Evolutionary conservation across 768 basidiomycete species (phyloP), one percentile per base, ranked within the genome.

Genomic region (Suillus weaverae): DNA sequence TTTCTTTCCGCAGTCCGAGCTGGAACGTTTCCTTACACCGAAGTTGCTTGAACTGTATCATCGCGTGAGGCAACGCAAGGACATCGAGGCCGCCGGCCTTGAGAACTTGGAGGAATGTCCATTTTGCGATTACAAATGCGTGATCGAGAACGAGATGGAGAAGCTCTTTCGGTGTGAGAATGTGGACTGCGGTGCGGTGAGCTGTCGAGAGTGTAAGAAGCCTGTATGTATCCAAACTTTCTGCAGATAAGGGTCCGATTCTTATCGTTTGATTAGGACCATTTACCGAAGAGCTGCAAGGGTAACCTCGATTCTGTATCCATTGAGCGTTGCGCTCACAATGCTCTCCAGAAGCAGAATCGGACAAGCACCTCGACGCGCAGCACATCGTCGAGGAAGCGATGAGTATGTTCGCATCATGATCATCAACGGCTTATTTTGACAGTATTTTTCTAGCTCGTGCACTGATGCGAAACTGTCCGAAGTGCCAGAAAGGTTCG

Each of bases 81-180:
- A 94, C 68, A 86, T 97, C 38, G 87, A 90, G 63, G 85, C 83
- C 0, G 95, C 95, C 20, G 86, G 83, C 2, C 72, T 97, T 41
- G 92, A 92, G 54, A 87, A 87, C 5, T 80, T 97, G 14, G 94
- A 95, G 74, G 91, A 91, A 69, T 97, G 95, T 73, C 95, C 95
- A 5, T 92, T 89, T 68, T 97, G 95, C 77, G 92, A 94, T 50
- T 97, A 85, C 79, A 91, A 87, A 64, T 88, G 87, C 68, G 86
- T 91, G n/a, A 87, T 93, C 61, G 91, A 91, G 61, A 84, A 88
- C 62, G 75, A 74, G 43, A 78, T 85, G 59, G 90, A 92, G 72
- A 89, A 84, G 73, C 75, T 93, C 36, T 82, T 83, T 62, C 71
- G 80, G 67, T 85, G 84, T 63, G 79, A 84, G 64, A 86, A 86